Evolutionary conservation across 2,329 filamentous ascomycete species (phyloP).

Genomic region (Hymenotorrendiella dingleyae): DNA sequence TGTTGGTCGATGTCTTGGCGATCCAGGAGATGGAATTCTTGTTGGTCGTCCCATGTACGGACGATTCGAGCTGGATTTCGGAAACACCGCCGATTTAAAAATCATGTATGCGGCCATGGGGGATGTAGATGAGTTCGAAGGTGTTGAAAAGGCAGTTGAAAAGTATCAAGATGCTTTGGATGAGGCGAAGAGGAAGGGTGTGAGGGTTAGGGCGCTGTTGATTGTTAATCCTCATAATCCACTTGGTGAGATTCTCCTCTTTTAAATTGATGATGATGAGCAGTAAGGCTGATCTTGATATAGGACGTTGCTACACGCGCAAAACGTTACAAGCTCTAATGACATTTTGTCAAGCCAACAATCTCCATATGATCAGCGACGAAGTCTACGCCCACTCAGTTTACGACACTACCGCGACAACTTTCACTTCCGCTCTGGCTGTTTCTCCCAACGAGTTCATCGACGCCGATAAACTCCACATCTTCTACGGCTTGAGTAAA

Average conservation of each 20-base stretch:
- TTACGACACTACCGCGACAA: slow-evolving; percentile 21
- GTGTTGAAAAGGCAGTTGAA: not conserved
- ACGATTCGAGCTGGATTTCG: slow-evolving; percentile 43
- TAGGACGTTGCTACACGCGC: slow-evolving; percentile 25
- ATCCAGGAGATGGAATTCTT: slow-evolving; percentile 41
- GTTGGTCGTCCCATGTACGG: slow-evolving; percentile 41
- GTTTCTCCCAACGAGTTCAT: slow-evolving; percentile 40
- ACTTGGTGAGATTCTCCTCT: slow-evolving; percentile 36
- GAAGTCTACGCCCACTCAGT: slow-evolving; percentile 43
- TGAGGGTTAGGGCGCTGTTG: slow-evolving; percentile 35
- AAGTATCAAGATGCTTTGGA: slow-evolving; percentile 30
- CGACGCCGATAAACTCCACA: slow-evolving; percentile 39
- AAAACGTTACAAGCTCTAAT: slow-evolving; percentile 24
- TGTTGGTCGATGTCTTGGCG: slow-evolving; percentile 37
- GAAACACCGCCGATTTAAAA: slow-evolving; percentile 35
- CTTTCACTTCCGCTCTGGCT: slow-evolving; percentile 22
- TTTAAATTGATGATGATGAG: too few relatives aligned
- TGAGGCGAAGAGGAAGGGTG: slow-evolving; percentile 29
- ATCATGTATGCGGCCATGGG: slow-evolving; percentile 34
- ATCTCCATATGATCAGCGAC: slow-evolving; percentile 41
- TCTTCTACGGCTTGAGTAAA: slow-evolving; percentile 29
- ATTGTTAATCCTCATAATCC: slow-evolving; percentile 32
- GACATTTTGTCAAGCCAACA: slow-evolving; percentile 35
- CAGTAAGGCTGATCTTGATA: too few relatives aligned
- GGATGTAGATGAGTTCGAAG: slow-evolving; percentile 26